Conservation (phyloP, 345 rosid genomes). For the Murraya koenigii region DNA sequence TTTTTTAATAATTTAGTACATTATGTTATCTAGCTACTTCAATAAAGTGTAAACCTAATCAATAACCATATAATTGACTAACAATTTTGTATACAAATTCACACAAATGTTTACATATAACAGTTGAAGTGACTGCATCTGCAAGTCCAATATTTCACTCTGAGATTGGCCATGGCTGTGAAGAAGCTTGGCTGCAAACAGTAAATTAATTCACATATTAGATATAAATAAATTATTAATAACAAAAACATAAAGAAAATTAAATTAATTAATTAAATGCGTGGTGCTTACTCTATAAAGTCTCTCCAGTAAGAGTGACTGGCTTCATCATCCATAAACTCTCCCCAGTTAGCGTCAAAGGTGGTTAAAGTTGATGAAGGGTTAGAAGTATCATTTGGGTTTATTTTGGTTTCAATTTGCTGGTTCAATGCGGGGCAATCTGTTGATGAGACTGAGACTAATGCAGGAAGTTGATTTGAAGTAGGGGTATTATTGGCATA, state of each 20-base stretch:
- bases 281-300: constrained; percentile 47
- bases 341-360: constrained; percentile 44
- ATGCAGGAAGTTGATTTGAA: constrained; percentile 36
- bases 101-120: background rate
- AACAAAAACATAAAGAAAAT: background rate
- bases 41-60: constrained; percentile 1
- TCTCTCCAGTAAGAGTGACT: constrained; percentile 57
- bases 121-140: background rate
- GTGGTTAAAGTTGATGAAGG: constrained; percentile 55
- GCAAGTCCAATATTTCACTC: constrained; percentile 14
- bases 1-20: background rate
- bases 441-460: constrained; percentile 43
- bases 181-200: constrained; percentile 50
- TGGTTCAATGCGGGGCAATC: constrained; percentile 24
- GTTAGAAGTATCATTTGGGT: constrained; percentile 35
- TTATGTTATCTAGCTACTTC: background rate
- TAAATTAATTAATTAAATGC: too few relatives aligned
- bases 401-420: constrained; percentile 11
- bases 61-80: background rate
- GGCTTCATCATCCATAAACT: constrained; percentile 48
- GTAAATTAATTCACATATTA: background rate
- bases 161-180: constrained; percentile 47
- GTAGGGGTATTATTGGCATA: background rate
- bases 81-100: background rate
- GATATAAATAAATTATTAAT: background rate